Conservation (phyloP, 805 yeast species). For the Tetrapisispora taiwanensis region DNA sequence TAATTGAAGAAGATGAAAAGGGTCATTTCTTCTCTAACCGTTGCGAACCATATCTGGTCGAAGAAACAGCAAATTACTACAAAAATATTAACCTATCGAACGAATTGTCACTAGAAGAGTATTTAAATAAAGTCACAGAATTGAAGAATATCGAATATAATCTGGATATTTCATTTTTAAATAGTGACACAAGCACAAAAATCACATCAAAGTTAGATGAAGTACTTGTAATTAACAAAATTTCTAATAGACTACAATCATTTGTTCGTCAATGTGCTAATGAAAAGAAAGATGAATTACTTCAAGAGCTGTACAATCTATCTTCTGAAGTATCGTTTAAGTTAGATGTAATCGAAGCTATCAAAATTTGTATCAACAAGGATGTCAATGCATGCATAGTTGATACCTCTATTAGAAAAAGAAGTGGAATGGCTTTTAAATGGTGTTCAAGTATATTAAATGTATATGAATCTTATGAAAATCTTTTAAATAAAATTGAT, state of each 20-base stretch:
- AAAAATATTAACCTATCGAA: slow-evolving; percentile 36
- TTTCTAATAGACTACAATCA: slow-evolving; percentile 6
- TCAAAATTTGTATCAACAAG: slow-evolving; percentile 11
- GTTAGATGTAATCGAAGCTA: slow-evolving; percentile 8
- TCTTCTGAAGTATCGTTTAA: slow-evolving; percentile 11
- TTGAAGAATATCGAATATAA: slow-evolving; percentile 55
- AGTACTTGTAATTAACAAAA: slow-evolving; percentile 15
- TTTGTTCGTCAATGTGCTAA: slow-evolving; percentile 8
- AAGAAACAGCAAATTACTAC: slow-evolving; percentile 49
- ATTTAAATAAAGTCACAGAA: slow-evolving; percentile 40
- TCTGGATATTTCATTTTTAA: slow-evolving; percentile 13
- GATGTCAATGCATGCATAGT: slow-evolving; percentile 10
- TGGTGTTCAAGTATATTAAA: slow-evolving; percentile 57
- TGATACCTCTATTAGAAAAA: slow-evolving; percentile 23
- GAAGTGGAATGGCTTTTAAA: slow-evolving; percentile 43
- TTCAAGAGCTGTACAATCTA: slow-evolving; percentile 12
- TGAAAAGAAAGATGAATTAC: slow-evolving; percentile 6
- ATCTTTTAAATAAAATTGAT: slow-evolving; percentile 40
- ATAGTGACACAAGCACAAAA: slow-evolving; percentile 18
- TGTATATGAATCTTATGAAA: slow-evolving; percentile 42
- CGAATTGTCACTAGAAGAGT: slow-evolving; percentile 41
- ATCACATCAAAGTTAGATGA: slow-evolving; percentile 14
- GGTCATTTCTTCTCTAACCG: slow-evolving; percentile 53
- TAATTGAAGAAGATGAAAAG: slow-evolving; percentile 41
- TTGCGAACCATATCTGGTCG: slow-evolving; percentile 58